phyloP scores from a whole-genome alignment of 2,329 filamentous ascomycete species.

The Aspergillus quadrilineatus region DNA sequence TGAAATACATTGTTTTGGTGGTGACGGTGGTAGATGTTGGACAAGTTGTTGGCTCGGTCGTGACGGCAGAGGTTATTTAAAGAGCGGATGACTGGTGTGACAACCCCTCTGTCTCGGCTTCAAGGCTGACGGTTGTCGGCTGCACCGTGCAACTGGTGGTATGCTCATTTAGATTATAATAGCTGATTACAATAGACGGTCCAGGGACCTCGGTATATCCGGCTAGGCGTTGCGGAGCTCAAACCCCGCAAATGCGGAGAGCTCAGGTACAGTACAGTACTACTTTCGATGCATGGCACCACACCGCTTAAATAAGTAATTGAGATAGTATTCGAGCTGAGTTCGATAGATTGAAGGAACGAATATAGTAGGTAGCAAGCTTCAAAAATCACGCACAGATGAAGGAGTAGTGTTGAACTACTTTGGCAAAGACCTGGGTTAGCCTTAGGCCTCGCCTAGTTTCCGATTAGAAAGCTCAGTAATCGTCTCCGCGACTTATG shows the following conservation, averaged over 20 bases:
- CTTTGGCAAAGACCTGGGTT: neutral
- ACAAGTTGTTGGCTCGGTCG: neutral
- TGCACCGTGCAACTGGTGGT: neutral
- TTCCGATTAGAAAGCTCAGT: constrained; percentile 31
- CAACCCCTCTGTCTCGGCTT: neutral
- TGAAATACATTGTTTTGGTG: constrained; percentile 8
- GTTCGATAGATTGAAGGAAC: neutral
- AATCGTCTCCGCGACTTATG: constrained; percentile 55
- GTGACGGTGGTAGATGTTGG: neutral
- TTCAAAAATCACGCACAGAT: neutral
- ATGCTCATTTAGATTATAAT: neutral
- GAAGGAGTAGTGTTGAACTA: constrained; percentile 4
- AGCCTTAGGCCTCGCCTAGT: neutral
- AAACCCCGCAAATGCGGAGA: constrained; percentile 12
- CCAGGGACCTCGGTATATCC: constrained; percentile 10
- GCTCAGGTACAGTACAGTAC: neutral
- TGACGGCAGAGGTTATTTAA: neutral
- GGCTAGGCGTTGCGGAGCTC: neutral
- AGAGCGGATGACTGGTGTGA: neutral
- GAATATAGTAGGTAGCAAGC: constrained; percentile 1
- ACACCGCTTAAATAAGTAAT: neutral
- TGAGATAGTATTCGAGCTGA: neutral
- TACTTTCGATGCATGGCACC: neutral
- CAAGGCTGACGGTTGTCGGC: neutral
- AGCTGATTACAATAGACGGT: neutral